Base-by-base conservation (phyloP, 441 rosid genomes). In the Syzygium syzygioides region DNA sequence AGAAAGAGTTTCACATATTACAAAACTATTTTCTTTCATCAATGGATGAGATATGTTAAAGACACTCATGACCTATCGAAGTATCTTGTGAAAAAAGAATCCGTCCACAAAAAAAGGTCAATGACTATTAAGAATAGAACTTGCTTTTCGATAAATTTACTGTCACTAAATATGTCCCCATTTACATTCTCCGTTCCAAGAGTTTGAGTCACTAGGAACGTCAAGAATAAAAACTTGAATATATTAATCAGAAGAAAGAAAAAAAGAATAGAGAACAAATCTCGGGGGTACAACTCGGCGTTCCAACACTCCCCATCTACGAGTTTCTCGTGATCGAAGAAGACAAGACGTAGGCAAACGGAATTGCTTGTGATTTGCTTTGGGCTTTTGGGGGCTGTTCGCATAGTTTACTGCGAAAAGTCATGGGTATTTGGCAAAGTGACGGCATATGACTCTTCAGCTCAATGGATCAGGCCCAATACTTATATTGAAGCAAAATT, bases 91-190 rank as follows among this genome's bases (percentile, higher is more conserved):
- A 23, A 56, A 20, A 56, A 56, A 56, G 26, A 9, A 56, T 56
- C 8, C 59, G 11, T 56, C 26, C 26, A 20, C 7, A 11, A 19
- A 56, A n/a, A 56, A 23, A 14, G 1, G 8, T 60, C 32, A 5
- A 13, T 26, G 32, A 3, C 17, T 59, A 0, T 59, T 1, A 1
- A 14, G 14, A 59, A 59, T 23, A 2, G 7, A 59, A 0, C 32
- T 5, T 28, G 5, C 17, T 59, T 12, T 59, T 59, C 8, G 0
- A 5, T 14, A 59, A 0, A 59, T 26, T 59, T 59, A 59, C 13
- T 9, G 2, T 26, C 15, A 2, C 8, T 14, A 12, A 12, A 60
- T 60, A 26, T 57, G 8, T 26, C 60, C 60, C 13, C 23, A 57
- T 9, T 57, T 57, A 25, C 12, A 1, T 9, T 9, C 28, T 57